Conservation (phyloP, 371 early-diverging fungal genomes). For the Nematocida sp. region DNA sequence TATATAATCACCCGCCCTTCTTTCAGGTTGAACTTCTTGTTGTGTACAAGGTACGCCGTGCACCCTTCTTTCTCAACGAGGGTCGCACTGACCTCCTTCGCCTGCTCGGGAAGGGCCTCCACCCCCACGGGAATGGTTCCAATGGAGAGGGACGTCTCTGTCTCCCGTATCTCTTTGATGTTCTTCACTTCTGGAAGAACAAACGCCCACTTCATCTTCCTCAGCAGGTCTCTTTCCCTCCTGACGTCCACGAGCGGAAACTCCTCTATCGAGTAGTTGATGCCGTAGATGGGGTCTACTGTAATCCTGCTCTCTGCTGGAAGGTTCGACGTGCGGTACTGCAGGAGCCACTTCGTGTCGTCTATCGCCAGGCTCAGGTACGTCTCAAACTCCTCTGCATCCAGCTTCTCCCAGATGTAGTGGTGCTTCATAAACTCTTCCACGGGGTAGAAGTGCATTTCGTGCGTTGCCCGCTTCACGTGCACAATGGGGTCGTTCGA, state of each 20-base stretch:
- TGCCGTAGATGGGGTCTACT: slow-evolving; percentile 36
- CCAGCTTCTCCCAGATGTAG: slow-evolving; percentile 45
- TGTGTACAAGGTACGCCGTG: slow-evolving; percentile 36
- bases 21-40: slow-evolving; percentile 42
- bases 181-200: not conserved
- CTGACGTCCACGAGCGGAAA: not conserved
- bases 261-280: slow-evolving; percentile 36
- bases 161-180: not conserved
- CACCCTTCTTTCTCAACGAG: not conserved
- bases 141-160: not conserved
- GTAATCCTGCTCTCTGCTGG: not conserved
- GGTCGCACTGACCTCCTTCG: not conserved
- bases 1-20: slow-evolving; percentile 26
- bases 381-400: slow-evolving; percentile 40
- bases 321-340: slow-evolving; percentile 17
- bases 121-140: slow-evolving; percentile 19
- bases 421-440: slow-evolving; percentile 51
- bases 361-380: slow-evolving; percentile 25
- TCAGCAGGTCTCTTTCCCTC: not conserved
- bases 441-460: slow-evolving; percentile 54
- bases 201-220: not conserved
- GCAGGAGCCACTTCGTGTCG: slow-evolving; percentile 53
- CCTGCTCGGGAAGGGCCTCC: not conserved
- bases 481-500: slow-evolving; percentile 53
- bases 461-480: slow-evolving; percentile 18